These are phyloP conservation scores for Cordia subcordata DNA, from an alignment of 257 asterid species.

Conservation along the genomic window DNA sequence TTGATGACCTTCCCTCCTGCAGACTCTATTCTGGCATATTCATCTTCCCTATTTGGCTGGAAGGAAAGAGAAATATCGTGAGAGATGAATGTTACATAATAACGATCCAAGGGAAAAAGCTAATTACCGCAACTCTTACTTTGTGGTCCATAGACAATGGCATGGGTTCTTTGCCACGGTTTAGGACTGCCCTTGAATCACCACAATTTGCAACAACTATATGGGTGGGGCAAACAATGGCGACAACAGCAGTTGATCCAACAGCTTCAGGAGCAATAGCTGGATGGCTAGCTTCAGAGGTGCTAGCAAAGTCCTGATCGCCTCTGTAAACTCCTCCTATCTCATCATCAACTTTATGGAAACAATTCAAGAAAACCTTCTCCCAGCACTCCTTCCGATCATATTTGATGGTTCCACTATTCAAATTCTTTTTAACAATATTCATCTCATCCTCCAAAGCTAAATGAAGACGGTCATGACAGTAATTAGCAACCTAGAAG, in stretches of 20 bases:
- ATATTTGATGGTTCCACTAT: conserved; percentile 20
- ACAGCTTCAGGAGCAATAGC: conserved; percentile 81
- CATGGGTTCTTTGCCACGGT: conserved; percentile 61
- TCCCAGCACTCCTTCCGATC: conserved; percentile 59
- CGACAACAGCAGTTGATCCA: conserved; percentile 92
- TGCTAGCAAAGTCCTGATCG: conserved; percentile 10
- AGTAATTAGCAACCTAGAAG: conserved; percentile 73
- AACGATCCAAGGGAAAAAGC: not conserved
- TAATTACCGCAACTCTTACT: conserved; percentile 29
- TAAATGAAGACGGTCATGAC: conserved; percentile 58
- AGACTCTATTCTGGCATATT: conserved; percentile 56
- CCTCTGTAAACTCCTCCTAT: conserved; percentile 45
- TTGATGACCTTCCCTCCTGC: conserved; percentile 75
- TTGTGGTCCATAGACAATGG: conserved; percentile 76
- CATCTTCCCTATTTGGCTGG: conserved; percentile 73
- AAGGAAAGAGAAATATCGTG: conserved; percentile 4
- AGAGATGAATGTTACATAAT: not conserved
- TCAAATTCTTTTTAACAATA: conserved; percentile 25
- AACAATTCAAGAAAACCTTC: conserved; percentile 53
- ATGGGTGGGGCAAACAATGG: conserved; percentile 56
- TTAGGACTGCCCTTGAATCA: conserved; percentile 82
- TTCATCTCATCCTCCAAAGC: conserved; percentile 67
- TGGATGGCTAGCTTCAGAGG: conserved; percentile 12
- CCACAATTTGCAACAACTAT: conserved; percentile 91
- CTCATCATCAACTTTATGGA: conserved; percentile 67